Evolutionary conservation across 2,329 filamentous ascomycete species (phyloP), one percentile per base, ranked within the genome.

Genomic region (Pseudocercospora fuligena): DNA sequence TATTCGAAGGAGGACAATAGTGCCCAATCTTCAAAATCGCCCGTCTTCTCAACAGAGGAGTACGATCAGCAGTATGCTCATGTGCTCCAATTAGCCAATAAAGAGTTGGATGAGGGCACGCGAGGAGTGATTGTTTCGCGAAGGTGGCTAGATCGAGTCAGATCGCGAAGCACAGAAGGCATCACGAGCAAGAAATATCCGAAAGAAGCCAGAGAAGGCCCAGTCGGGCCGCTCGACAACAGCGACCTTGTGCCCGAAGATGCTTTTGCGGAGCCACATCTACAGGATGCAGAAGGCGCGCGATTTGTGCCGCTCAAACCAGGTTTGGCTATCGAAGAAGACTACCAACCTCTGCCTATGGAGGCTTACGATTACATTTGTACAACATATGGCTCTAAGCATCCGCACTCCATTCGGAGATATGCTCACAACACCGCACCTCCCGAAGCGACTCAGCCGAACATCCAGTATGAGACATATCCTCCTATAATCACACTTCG

Each of bases 401-500:
- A 68, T 11, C 90, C 92, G 61, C 83, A 88, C 8, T 85, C 91
- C 53, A 93, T 98, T 70, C 81, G 88, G 54, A 89, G 95, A 66
- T 87, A 86, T 71, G 93, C 91, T 43, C 91, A 94, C 78, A 91
- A 97, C 78, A 93, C 90, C 31, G 86, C 89, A 7, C 82, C 84
- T 1, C 85, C 87, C 47, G 85, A 84, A 1, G 75, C 80, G n/a
- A 80, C 80, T 16, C 74, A 81, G 2, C 82, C 87, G 46, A 92
- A 97, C 70, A 81, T 97, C 56, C 83, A 91, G 73, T 97, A 91
- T 77, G 95, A 98, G 80, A 84, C 93, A 47, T 88, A 93, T 74
- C 95, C 94, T 4, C 93, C 92, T 0, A 85, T 97, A 51, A 92
- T 97, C 77, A 92, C 89, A 1, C 84, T 98, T 67, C 89, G 97